Evolutionary conservation across 2,329 filamentous ascomycete genomes (phyloP), one percentile per base, ranked within the genome.

Genomic region (Beauveria scarabaeidicola): DNA sequence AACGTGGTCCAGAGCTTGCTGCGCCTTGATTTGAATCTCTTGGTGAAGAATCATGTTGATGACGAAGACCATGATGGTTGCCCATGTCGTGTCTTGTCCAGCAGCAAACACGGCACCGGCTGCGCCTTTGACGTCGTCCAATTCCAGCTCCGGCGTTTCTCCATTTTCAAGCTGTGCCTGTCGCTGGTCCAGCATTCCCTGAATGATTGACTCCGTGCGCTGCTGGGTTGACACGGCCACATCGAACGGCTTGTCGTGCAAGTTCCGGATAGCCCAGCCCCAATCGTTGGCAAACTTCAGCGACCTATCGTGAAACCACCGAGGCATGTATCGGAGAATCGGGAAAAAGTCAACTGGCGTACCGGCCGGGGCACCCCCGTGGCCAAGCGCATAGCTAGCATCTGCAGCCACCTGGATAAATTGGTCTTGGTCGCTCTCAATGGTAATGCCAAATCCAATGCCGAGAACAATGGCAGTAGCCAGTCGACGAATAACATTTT

Each of bases 301-400:
- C 1, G 68, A 68, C 21, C 65, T 64, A 48, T 72, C 69, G 41
- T 70, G 67, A 3, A 69, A 65, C 64, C 69, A 75, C 29, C 70
- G 64, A 0, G 78, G 77, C n/a, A 80, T 63, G 61, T 73, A 72
- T 46, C 70, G 71, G 29, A 75, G 65, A n/a, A 73, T 67, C 0
- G 79, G 79, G 56, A 81, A 78, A 62, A 77, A 73, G 64, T 81
- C 79, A 15, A 80, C 75, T 2, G 77, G 68, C 2, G 74, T 77
- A 3, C 65, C 67, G 2, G 64, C 69, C 0, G 69, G 69, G 2
- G 68, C 67, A 10, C 70, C 71, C 3, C 67, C 66, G 36, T 71
- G 66, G 0, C 64, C 65, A 1, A 70, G 57, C 1, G 69, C 68
- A 48, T 70, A 67, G 53, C 65, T 68, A 25, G 66, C 70, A 25